Evolutionary conservation across 345 rosid species (phyloP).

Genomic region (Gossypium bickii): DNA sequence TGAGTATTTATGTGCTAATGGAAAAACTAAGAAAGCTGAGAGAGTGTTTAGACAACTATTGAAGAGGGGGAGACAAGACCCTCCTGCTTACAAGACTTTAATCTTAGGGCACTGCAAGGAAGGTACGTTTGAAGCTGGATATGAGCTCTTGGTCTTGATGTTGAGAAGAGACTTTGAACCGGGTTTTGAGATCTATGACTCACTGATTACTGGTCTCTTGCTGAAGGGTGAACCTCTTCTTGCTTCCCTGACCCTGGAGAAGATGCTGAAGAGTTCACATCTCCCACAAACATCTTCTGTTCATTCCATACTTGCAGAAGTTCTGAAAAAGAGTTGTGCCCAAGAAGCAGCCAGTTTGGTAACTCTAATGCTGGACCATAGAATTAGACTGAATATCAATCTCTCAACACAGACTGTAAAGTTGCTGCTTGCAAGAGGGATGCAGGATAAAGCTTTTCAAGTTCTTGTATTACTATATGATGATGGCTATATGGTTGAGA

Average conservation of each 20-base stretch:
- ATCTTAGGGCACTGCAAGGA: conserved; percentile 75
- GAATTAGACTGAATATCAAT: conserved; percentile 47
- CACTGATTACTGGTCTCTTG: conserved; percentile 56
- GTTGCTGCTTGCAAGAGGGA: conserved; percentile 40
- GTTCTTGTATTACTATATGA: conserved; percentile 46
- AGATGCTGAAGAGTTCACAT: conserved; percentile 70
- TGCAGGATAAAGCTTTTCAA: conserved; percentile 49
- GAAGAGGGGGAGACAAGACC: conserved; percentile 81
- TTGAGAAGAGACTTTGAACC: conserved; percentile 62
- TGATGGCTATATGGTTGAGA: conserved; percentile 50
- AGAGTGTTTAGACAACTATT: conserved; percentile 69
- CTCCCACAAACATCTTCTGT: conserved; percentile 53
- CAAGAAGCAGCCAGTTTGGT: conserved; percentile 51
- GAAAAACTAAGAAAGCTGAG: conserved; percentile 68
- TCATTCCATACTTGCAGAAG: conserved; percentile 55
- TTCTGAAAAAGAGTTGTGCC: conserved; percentile 42
- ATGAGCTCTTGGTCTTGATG: conserved; percentile 67
- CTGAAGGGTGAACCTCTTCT: conserved; percentile 51
- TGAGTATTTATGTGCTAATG: conserved; percentile 60
- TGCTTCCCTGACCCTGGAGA: conserved; percentile 52
- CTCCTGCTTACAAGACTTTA: conserved; percentile 56
- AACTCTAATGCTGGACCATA: conserved; percentile 52
- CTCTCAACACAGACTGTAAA: conserved; percentile 55
- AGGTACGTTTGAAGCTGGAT: conserved; percentile 51
- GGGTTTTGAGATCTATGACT: conserved; percentile 51